phyloP scores from a whole-genome alignment of 305 asterid genomes.

The Fraxinus greggii region DNA sequence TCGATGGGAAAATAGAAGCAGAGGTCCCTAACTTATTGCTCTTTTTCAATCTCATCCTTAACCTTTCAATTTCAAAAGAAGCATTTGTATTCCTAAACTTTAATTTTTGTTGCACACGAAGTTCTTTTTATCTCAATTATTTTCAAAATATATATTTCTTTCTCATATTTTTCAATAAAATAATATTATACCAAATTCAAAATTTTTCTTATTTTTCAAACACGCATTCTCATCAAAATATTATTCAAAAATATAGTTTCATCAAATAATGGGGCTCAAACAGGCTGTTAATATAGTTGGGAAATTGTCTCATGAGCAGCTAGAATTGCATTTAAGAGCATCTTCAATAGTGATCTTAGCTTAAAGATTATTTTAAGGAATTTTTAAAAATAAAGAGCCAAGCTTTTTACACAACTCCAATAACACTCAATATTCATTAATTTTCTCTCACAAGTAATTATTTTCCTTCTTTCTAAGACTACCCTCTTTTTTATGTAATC shows the following conservation, averaged over 20 bases:
- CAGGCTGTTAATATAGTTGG: neutral
- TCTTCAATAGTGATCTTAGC: neutral
- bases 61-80: neutral
- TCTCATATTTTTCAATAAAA: too few species aligned
- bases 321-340: neutral
- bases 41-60: neutral
- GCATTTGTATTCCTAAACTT: neutral
- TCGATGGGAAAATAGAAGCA: neutral
- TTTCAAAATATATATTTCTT: too few species aligned
- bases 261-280: too few species aligned
- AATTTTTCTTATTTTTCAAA: too few species aligned
- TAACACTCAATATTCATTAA: too few species aligned
- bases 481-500: neutral
- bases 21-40: neutral
- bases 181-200: too few species aligned
- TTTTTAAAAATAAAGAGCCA: neutral
- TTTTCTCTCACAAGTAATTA: neutral
- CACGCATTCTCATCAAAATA: too few species aligned
- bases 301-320: neutral
- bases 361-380: neutral
- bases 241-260: too few species aligned
- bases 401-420: neutral
- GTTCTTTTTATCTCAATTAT: neutral
- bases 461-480: neutral
- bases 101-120: neutral